These are phyloP conservation scores for Porphyrellus sp. DNA, from an alignment of 1,284 basidiomycete genomes.

Conservation along the genomic window DNA sequence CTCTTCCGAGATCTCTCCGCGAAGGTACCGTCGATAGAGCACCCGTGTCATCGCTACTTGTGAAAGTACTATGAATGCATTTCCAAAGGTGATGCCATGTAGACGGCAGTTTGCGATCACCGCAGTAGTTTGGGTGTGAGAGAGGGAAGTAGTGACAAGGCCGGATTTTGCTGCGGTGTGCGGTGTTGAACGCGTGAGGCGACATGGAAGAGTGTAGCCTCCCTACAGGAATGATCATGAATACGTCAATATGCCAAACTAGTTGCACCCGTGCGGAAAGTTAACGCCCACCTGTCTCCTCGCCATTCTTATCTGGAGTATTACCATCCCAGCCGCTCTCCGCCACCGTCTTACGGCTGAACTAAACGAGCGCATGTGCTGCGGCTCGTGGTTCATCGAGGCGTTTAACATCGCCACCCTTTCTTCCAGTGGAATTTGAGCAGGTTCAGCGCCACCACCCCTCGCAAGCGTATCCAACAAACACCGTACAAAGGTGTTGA, in stretches of 20 bases:
- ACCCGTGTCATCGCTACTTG: constrained; percentile 55
- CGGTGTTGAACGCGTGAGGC: constrained; percentile 36
- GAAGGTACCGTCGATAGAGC: constrained; percentile 45
- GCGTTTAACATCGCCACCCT: background rate
- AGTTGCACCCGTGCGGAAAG: background rate
- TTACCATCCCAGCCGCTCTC: background rate
- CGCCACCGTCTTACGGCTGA: background rate
- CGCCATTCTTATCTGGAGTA: background rate
- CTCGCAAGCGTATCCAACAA: constrained; percentile 45
- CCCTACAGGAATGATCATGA: constrained; percentile 38
- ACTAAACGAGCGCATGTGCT: background rate
- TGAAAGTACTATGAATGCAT: constrained; percentile 46
- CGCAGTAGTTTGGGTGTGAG: constrained; percentile 25
- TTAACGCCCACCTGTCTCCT: constrained; percentile 24
- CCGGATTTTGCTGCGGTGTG: constrained; percentile 39
- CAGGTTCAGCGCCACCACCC: background rate
- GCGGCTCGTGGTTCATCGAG: background rate
- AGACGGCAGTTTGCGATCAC: constrained; percentile 42
- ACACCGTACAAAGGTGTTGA: constrained; percentile 12
- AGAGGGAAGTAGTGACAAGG: constrained; percentile 24
- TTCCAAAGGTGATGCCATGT: constrained; percentile 48
- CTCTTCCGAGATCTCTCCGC: constrained; percentile 44
- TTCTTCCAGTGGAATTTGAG: background rate
- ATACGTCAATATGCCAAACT: background rate
- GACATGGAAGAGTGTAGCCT: constrained; percentile 53